Percentiles rank a stretch among this genome's conserved stretches.
These are phyloP conservation scores for Collybia mongolica DNA, from an alignment of 768 basidiomycete genomes.

Conservation along the genomic window DNA sequence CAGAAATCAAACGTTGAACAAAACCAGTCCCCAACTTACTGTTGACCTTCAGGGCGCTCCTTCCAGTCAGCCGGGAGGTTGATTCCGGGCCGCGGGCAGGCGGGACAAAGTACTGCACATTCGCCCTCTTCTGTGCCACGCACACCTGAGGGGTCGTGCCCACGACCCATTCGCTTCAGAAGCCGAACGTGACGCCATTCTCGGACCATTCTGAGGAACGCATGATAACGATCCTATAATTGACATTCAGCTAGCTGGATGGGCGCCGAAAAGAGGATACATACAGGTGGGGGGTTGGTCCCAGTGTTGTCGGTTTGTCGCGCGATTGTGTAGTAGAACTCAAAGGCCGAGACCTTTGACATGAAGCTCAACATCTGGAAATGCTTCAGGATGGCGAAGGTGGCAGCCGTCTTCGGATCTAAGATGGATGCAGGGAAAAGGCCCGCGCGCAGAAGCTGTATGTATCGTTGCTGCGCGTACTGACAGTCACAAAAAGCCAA, in stretches of 20 bases:
- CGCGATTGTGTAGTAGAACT: slow-evolving; percentile 11
- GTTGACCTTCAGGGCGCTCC: background rate
- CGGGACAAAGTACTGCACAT: slow-evolving; percentile 23
- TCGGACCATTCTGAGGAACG: slow-evolving; percentile 15
- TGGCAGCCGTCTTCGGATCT: slow-evolving; percentile 10
- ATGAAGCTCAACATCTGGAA: slow-evolving; percentile 13
- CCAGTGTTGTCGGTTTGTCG: slow-evolving; percentile 9
- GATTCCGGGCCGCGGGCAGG: slow-evolving; percentile 24
- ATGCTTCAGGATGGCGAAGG: slow-evolving; percentile 6
- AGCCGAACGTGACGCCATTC: slow-evolving; percentile 17
- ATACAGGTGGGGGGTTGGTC: background rate
- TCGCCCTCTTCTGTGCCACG: slow-evolving; percentile 12
- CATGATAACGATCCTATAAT: slow-evolving; percentile 17
- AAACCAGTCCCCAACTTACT: no score
- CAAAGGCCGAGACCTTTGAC: slow-evolving; percentile 10
- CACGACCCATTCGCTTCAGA: slow-evolving; percentile 18
- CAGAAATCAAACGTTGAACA: background rate
- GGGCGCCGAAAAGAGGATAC: background rate
- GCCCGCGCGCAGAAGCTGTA: slow-evolving; percentile 8
- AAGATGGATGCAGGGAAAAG: slow-evolving; percentile 10
- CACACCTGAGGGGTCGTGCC: slow-evolving; percentile 14
- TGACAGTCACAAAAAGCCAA: slow-evolving; percentile 1
- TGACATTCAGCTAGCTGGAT: background rate
- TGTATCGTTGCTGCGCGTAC: background rate
- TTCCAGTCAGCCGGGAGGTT: slow-evolving; percentile 22